These are phyloP conservation scores for Exserohilum rostratum DNA, from an alignment of 2,329 filamentous ascomycete genomes.

Conservation along the genomic window DNA sequence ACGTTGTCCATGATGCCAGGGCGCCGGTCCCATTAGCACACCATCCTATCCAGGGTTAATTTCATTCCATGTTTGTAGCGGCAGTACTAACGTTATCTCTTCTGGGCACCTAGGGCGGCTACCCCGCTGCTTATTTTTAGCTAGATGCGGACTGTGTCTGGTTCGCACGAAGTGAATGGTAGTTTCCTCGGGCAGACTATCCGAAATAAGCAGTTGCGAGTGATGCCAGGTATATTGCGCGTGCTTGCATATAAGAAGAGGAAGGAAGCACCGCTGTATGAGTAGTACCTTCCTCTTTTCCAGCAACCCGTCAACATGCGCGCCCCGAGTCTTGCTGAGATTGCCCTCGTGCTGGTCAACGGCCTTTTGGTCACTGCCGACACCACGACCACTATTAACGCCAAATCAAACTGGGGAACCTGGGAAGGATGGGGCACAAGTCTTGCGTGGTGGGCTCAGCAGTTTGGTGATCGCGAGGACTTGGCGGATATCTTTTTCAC, in stretches of 20 bases:
- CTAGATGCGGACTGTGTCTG: no score
- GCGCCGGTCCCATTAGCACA: no score
- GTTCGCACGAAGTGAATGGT: no score
- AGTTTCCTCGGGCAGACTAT: no score
- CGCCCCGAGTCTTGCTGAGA: constrained; percentile 2
- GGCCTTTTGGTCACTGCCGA: constrained; percentile 7
- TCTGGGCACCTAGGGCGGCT: no score
- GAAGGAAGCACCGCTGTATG: not conserved
- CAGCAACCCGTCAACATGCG: constrained; percentile 3
- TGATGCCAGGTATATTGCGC: no score
- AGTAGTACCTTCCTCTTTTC: not conserved
- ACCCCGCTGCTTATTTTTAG: no score
- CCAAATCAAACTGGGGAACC: constrained; percentile 12
- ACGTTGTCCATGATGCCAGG: no score
- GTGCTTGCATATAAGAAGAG: not conserved
- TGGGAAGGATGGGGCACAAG: constrained; percentile 17
- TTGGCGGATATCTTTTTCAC: constrained; percentile 15
- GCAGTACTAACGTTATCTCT: no score
- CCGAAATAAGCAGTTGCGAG: no score
- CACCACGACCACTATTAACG: constrained; percentile 6
- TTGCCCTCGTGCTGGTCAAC: constrained; percentile 5
- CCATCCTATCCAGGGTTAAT: no score
- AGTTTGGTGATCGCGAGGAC: constrained; percentile 10
- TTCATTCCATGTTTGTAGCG: no score
- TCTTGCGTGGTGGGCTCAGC: constrained; percentile 15